Evolutionary conservation across 2,329 filamentous ascomycete genomes (phyloP).

Genomic region (Paecilomyces niveus): DNA sequence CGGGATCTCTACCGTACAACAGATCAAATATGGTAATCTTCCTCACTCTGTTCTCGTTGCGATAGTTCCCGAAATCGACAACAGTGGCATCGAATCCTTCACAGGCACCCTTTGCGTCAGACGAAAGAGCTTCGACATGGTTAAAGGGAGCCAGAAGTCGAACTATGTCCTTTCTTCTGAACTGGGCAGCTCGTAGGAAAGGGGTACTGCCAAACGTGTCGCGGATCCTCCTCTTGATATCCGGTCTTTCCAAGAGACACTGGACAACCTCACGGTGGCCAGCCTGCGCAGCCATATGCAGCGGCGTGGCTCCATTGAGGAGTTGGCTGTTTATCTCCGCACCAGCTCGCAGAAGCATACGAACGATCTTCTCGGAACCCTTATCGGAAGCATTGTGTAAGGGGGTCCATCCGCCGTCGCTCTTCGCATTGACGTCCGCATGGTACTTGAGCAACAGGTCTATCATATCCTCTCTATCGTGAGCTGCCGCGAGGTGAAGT

Average conservation of each 20-base stretch:
- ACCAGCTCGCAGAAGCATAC: conserved; percentile 32
- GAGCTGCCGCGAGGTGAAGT: conserved; percentile 44
- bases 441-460: conserved; percentile 36
- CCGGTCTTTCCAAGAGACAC: conserved; percentile 24
- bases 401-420: conserved; percentile 48
- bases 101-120: conserved; percentile 39
- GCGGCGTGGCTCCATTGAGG: conserved; percentile 31
- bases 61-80: conserved; percentile 46
- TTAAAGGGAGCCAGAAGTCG: conserved; percentile 29
- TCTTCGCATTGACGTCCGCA: conserved; percentile 41
- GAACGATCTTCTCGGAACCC: conserved; percentile 39
- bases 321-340: conserved; percentile 32
- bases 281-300: conserved; percentile 34
- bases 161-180: conserved; percentile 30
- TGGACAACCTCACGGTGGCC: conserved; percentile 31
- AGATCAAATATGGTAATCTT: conserved; percentile 46
- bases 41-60: conserved; percentile 38
- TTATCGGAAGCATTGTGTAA: conserved; percentile 49
- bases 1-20: conserved; percentile 44
- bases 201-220: conserved; percentile 36
- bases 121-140: conserved; percentile 26
- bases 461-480: conserved; percentile 32
- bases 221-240: conserved; percentile 23
- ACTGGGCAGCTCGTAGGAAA: conserved; percentile 33
- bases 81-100: conserved; percentile 46